Conservation (phyloP, 108 stramenopile genomes). For the Nannochloropsis oceanica region DNA sequence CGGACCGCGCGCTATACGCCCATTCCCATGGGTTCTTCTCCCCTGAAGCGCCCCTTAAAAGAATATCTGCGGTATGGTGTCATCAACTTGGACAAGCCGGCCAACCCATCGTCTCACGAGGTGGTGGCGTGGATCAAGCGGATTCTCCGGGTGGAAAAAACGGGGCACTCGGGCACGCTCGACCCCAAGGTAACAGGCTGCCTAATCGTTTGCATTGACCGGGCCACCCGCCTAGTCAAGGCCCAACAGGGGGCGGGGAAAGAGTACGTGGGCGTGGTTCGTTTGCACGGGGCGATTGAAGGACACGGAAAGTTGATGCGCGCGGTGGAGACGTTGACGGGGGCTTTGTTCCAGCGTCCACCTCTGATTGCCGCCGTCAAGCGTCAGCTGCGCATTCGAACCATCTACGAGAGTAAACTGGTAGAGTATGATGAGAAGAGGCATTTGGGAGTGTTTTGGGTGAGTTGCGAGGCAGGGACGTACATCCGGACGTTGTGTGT, state of each 20-base stretch:
- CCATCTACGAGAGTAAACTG: slow-evolving; percentile 88
- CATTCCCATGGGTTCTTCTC: slow-evolving; percentile 84
- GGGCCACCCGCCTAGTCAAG: slow-evolving; percentile 96
- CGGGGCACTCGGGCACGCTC: slow-evolving; percentile 96
- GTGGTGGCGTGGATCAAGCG: slow-evolving; percentile 99
- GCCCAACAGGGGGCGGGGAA: slow-evolving; percentile 97
- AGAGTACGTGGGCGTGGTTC: slow-evolving; percentile 94
- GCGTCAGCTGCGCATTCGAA: slow-evolving; percentile 92
- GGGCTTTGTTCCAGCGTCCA: slow-evolving; percentile 96
- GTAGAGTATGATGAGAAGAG: slow-evolving; percentile 90
- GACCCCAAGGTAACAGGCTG: slow-evolving; percentile 99
- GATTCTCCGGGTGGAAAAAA: slow-evolving; percentile 97
- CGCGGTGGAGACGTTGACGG: slow-evolving; percentile 88
- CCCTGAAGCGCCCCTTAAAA: slow-evolving; percentile 71
- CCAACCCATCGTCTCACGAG: slow-evolving; percentile 96
- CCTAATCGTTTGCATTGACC: slow-evolving; percentile 98
- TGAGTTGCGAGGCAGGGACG: slow-evolving; percentile 91
- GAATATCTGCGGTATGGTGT: slow-evolving; percentile 89
- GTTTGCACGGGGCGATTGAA: slow-evolving; percentile 83
- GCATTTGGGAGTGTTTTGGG: slow-evolving; percentile 79
- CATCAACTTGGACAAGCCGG: slow-evolving; percentile 98
- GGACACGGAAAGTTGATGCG: slow-evolving; percentile 53
- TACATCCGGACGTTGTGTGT: slow-evolving; percentile 98
- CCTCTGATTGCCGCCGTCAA: slow-evolving; percentile 98
- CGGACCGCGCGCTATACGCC: slow-evolving; percentile 98